These are phyloP conservation scores for Arthrinium phaeospermum DNA, from an alignment of 2,329 filamentous ascomycete species.

Conservation along the genomic window DNA sequence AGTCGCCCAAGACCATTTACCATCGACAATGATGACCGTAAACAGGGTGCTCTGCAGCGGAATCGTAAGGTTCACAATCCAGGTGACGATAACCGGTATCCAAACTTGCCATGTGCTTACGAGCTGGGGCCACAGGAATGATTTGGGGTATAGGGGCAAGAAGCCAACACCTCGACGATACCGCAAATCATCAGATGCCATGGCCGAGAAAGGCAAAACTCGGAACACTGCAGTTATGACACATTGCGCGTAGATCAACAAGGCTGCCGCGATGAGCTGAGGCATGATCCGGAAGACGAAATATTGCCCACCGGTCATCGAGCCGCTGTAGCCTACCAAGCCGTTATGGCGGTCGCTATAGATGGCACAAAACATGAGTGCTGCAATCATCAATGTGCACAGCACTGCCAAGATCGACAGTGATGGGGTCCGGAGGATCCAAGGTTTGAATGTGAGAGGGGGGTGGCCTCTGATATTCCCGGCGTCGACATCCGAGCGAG, in stretches of 20 bases:
- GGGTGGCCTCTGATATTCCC: conserved; percentile 46
- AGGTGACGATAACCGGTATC: conserved; percentile 70
- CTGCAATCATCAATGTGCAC: conserved; percentile 73
- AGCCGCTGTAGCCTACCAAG: conserved; percentile 68
- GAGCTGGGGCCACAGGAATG: conserved; percentile 68
- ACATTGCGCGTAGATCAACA: conserved; percentile 79
- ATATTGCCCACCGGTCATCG: conserved; percentile 74
- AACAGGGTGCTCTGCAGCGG: conserved; percentile 83
- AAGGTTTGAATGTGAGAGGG: conserved; percentile 73
- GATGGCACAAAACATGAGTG: conserved; percentile 73
- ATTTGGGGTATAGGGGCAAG: conserved; percentile 69
- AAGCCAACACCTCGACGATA: conserved; percentile 71
- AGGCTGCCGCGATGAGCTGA: conserved; percentile 72
- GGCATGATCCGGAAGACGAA: conserved; percentile 89
- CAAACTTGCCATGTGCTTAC: conserved; percentile 70
- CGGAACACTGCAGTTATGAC: conserved; percentile 77
- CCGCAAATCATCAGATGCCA: conserved; percentile 68
- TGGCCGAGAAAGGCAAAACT: conserved; percentile 76
- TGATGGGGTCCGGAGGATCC: conserved; percentile 70
- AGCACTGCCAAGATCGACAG: conserved; percentile 65
- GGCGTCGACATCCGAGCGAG: conserved; percentile 36
- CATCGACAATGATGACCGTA: conserved; percentile 62
- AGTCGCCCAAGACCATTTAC: conserved; percentile 77
- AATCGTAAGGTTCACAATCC: conserved; percentile 80
- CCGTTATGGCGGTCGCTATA: conserved; percentile 69